These are phyloP conservation scores for Ascocoryne sarcoides DNA, from an alignment of 2,329 filamentous ascomycete species.

Conservation along the genomic window DNA sequence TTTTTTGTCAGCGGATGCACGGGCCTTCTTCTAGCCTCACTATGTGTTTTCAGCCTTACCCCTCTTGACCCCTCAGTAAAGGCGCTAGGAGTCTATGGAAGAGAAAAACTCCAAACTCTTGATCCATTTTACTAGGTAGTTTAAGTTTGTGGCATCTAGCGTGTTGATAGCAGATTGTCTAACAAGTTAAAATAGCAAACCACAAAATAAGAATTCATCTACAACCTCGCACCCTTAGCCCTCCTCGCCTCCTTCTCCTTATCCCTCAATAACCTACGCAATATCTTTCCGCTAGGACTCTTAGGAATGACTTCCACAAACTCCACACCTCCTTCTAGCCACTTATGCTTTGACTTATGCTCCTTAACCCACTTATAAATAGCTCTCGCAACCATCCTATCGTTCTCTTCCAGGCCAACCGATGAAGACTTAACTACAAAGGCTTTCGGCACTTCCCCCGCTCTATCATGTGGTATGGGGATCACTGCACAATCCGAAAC, in stretches of 20 bases:
- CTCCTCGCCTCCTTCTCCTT: conserved; percentile 61
- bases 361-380: conserved; percentile 53
- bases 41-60: not conserved
- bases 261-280: conserved; percentile 61
- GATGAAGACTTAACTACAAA: conserved; percentile 50
- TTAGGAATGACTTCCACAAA: conserved; percentile 63
- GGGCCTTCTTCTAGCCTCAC: not conserved
- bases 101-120: too few relatives aligned
- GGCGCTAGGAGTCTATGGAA: too few relatives aligned
- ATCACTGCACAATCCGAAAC: conserved; percentile 78
- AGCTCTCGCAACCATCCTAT: conserved; percentile 38
- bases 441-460: conserved; percentile 58
- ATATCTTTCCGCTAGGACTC: conserved; percentile 66
- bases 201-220: too few relatives aligned
- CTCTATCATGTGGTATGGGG: conserved; percentile 52
- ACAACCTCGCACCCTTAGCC: conserved; percentile 58
- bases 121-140: too few relatives aligned
- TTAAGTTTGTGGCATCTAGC: too few relatives aligned
- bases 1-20: not conserved
- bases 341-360: conserved; percentile 62
- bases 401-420: conserved; percentile 42
- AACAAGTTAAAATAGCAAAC: too few relatives aligned
- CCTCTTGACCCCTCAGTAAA: not conserved
- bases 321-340: conserved; percentile 53
- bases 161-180: too few relatives aligned